Base-by-base conservation (phyloP, 495 filamentous ascomycete genomes). In the Xylaria longipes region DNA sequence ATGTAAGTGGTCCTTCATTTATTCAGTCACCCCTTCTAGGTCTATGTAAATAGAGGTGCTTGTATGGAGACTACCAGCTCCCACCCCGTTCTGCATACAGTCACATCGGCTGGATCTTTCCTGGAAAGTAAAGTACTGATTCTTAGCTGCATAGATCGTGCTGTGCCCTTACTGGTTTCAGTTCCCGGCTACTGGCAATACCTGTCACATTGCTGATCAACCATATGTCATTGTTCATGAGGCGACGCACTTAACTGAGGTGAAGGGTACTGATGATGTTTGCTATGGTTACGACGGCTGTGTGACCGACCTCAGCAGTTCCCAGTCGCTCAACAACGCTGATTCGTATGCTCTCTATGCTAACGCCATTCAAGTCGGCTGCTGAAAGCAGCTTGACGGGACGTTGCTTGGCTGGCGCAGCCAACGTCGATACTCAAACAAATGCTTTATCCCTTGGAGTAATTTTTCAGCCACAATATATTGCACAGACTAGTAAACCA, bases 291-390 rank as follows among this genome's bases (percentile, higher is more conserved):
- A 62, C 60, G 60, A 62, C 37, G 60, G 60, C 35, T 62, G 60
- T 41, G 60, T 62, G 37, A 62, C 60, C 5, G 37, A 7, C 1
- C 25, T 62, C 37, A 41, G 37, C 11, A 62, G 5, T 29, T 25
- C 60, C 11, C 35, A 62, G 12, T 39, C 33, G 37, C 60, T 62
- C n/a, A 43, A 62, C 37, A 62, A 62, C 35, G 60, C 60, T 25
- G 60, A 62, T 35, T 39, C 33, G 0, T 62, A 62, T 17, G 60
- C 60, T 25, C 60, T 62, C 22, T 62, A 62, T 62, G 60, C 60
- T 15, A 88, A 87, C 73, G 83, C 60, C 4, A 62, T 62, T 25
- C 37, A 62, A 6, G 60, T 25, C 37, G n/a, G 35, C n/a, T 43
- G 60, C 22, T 62, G 22, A 43, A 60, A 22, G 7, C n/a, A 37